Base-by-base conservation (phyloP, 768 basidiomycete species). In the Russula abietina region DNA sequence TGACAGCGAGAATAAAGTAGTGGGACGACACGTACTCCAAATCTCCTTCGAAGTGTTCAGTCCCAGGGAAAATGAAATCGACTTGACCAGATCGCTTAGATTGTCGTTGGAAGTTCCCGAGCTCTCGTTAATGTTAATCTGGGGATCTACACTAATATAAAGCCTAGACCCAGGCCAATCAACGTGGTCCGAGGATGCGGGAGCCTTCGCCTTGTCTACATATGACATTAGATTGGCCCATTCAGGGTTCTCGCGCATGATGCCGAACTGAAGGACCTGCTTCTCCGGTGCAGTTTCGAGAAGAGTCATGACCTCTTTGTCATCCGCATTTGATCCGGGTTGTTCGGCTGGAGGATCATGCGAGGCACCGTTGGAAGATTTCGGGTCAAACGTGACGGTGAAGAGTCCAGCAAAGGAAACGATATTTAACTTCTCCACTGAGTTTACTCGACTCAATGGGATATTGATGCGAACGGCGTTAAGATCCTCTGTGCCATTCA, bases 381-480 rank as follows among this genome's bases (percentile, higher is more conserved):
- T 53, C 19, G 68, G 60, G 41, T 46, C 55, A 9, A 71, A 53
- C 9, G 43, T 54, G 24, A 72, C 43, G 22, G 59, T 55, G 30
- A 69, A 16, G n/a, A 70, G 58, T 26, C 70, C 71, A 5, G 57
- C 55, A 2, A 68, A 60, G 60, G 62, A 33, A 68, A 68, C 26
- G 62, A 67, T 55, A 28, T 59, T 24, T 22, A 46, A 30, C 54
- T 58, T 48, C 72, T 71, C 43, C 65, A 67, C 11, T 71, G 68
- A 3, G 69, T 65, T 19, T 43, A 84, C 77, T 57, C 75, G 73
- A 52, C 73, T 70, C 12, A 82, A 70, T 10, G 83, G 81, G 56
- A 79, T 76, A 64, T 77, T 77, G 57, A 83, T 72, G 36, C 81
- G 70, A 55, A 83, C 71, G 38, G 81, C 78, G 14, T 71, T 65